Evolutionary conservation across 1,284 basidiomycete genomes (phyloP).

Genomic region (Trichosporon inkin): DNA sequence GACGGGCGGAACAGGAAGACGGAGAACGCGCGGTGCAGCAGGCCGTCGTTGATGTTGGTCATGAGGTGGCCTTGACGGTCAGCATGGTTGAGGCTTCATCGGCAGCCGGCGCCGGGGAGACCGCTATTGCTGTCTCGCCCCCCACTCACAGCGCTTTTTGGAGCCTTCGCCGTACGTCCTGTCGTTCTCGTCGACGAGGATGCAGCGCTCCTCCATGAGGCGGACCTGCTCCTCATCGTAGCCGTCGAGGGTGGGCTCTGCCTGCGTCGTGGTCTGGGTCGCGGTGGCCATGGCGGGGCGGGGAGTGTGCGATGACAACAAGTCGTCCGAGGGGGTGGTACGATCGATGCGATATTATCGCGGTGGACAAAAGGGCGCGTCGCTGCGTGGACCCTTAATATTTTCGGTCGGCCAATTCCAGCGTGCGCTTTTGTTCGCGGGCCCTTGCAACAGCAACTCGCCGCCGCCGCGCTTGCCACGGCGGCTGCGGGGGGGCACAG

Average conservation of each 20-base stretch:
- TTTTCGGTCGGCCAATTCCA: slow-evolving; percentile 8
- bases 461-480: too few species aligned
- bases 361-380: not conserved
- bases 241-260: slow-evolving; percentile 34
- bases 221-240: slow-evolving; percentile 56
- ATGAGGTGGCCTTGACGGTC: slow-evolving; percentile 78
- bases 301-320: not conserved
- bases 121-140: too few species aligned
- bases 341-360: not conserved
- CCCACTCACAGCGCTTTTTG: slow-evolving; percentile 95
- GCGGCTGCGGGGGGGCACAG: too few species aligned
- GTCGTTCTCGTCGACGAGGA: slow-evolving; percentile 88
- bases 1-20: slow-evolving; percentile 93
- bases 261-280: not conserved
- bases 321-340: not conserved
- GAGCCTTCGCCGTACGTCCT: slow-evolving; percentile 82
- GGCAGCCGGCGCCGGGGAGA: too few species aligned
- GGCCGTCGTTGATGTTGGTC: slow-evolving; percentile 91
- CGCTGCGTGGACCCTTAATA: not conserved
- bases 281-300: slow-evolving; percentile 8
- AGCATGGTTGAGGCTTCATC: not conserved
- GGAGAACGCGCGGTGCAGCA: slow-evolving; percentile 96
- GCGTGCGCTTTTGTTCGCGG: not conserved
- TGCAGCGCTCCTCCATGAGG: slow-evolving; percentile 97
- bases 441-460: not conserved